Evolutionary conservation across 2,329 filamentous ascomycete species (phyloP), one percentile per base, ranked within the genome.

Genomic region (Lachnellula cervina): DNA sequence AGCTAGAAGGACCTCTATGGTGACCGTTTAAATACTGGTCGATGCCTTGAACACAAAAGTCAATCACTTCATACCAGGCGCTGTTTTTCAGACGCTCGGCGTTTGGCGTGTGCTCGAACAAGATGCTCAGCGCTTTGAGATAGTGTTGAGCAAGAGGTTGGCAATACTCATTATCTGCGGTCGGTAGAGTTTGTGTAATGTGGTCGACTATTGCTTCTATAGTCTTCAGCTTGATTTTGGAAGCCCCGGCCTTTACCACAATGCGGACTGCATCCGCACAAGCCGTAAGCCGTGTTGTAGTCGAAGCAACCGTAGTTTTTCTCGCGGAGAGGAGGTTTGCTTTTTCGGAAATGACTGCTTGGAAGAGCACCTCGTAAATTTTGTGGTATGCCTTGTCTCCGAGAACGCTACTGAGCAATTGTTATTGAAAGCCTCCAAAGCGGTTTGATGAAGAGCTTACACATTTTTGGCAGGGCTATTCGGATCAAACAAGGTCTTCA

Each of bases 311-410:
- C 25, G 77, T 73, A 13, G 73, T 77, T 52, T 78, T 79, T 55
- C 76, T 79, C 13, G 77, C 77, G 81, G 78, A 61, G 82, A 88
- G 17, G 72, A 69, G 9, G 83, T 76, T 9, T 6, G 23, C 23
- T 68, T 89, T 90, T 63, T 96, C 91, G 14, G 78, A 71, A 17
- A 86, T 70, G 1, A 80, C 80, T 67, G 80, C 86, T 52, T 81
- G 79, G 67, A 97, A 96, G 2, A 97, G 75, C 1, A 83, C 81
- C 66, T 97, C 90, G 64, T 90, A 89, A 44, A 97, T 84, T 57
- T 82, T 81, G 67, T 94, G 87, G 63, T 89, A 96, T n/a, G 81
- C 81, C 68, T 88, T 89, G 68, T 96, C 90, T 46, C 80, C 81
- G 35, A 96, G 75, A 13, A 72, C 66, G 32, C 70, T 58, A 38